phyloP scores from a whole-genome alignment of 2,329 filamentous ascomycete genomes.

The Fusarium verrucosum region DNA sequence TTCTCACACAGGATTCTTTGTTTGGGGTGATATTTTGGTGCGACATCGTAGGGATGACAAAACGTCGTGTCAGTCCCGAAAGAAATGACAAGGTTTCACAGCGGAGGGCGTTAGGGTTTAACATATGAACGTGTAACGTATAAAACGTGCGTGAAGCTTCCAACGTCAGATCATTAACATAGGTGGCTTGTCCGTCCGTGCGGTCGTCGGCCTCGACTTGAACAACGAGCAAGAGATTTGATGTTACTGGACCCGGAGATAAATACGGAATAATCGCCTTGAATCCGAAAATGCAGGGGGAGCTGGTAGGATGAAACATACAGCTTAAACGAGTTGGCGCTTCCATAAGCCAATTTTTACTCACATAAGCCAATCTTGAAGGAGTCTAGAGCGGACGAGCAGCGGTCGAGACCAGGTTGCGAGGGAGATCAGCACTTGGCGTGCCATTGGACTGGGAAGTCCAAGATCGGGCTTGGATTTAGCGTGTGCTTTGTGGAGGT shows the following conservation, averaged over 20 bases:
- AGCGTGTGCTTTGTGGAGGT: slow-evolving; percentile 17
- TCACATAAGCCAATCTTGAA: background rate
- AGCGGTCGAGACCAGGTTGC: slow-evolving; percentile 21
- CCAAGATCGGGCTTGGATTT: slow-evolving; percentile 14
- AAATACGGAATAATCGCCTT: slow-evolving; percentile 11
- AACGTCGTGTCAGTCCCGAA: background rate
- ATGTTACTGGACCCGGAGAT: slow-evolving; percentile 6
- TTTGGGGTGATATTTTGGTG: background rate
- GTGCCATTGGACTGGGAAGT: slow-evolving; percentile 5
- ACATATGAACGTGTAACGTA: slow-evolving; percentile 3
- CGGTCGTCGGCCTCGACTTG: slow-evolving; percentile 12
- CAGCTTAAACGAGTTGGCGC: background rate
- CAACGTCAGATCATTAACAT: background rate
- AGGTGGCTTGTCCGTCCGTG: background rate
- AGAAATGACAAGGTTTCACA: slow-evolving; percentile 13
- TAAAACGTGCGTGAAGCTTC: background rate
- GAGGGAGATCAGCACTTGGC: slow-evolving; percentile 7
- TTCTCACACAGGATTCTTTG: background rate
- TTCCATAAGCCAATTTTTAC: background rate
- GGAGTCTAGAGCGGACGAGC: background rate
- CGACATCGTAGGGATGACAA: slow-evolving; percentile 1
- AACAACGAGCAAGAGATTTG: background rate
- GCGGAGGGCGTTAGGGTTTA: slow-evolving; percentile 1
- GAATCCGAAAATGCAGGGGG: slow-evolving; percentile 18
- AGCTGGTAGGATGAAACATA: background rate